phyloP scores from a whole-genome alignment of 129 eudicot genomes.

The Apium graveolens region DNA sequence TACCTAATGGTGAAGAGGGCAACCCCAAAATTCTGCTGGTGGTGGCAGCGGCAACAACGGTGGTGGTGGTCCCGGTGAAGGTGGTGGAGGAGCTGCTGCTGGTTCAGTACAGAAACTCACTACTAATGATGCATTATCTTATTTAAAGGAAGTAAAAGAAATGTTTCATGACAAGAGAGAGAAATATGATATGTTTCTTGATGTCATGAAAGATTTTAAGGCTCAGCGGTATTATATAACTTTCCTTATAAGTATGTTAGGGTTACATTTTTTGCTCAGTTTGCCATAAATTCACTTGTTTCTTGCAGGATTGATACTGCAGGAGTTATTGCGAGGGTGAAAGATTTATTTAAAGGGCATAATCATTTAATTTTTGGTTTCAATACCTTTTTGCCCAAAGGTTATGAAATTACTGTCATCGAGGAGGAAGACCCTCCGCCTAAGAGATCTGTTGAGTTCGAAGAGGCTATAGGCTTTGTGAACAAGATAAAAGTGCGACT shows the following conservation, averaged over 20 bases:
- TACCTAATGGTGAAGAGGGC: constrained; percentile 47
- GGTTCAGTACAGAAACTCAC: constrained; percentile 62
- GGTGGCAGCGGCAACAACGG: constrained; percentile 12
- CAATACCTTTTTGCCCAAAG: constrained; percentile 88
- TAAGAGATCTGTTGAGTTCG: constrained; percentile 49
- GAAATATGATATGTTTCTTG: constrained; percentile 77
- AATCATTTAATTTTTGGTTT: constrained; percentile 74
- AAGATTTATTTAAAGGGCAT: constrained; percentile 76
- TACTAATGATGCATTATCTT: constrained; percentile 73
- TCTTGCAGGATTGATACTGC: constrained; percentile 63
- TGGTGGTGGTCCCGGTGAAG: constrained; percentile 13
- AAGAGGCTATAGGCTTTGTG: constrained; percentile 39
- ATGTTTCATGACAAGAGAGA: constrained; percentile 81
- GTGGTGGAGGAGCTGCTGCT: constrained; percentile 24
- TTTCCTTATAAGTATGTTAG: not conserved
- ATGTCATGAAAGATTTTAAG: constrained; percentile 83
- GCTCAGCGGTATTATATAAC: constrained; percentile 62
- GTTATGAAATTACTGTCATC: constrained; percentile 71
- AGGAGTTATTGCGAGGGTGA: constrained; percentile 78
- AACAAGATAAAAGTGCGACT: constrained; percentile 81
- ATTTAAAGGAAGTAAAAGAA: constrained; percentile 84
- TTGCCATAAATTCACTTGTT: not conserved
- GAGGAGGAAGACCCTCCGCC: constrained; percentile 75
- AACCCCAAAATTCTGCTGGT: constrained; percentile 48
- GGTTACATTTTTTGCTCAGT: not conserved